Conservation (phyloP, 768 basidiomycete genomes). For the Cubamyces sp. region DNA sequence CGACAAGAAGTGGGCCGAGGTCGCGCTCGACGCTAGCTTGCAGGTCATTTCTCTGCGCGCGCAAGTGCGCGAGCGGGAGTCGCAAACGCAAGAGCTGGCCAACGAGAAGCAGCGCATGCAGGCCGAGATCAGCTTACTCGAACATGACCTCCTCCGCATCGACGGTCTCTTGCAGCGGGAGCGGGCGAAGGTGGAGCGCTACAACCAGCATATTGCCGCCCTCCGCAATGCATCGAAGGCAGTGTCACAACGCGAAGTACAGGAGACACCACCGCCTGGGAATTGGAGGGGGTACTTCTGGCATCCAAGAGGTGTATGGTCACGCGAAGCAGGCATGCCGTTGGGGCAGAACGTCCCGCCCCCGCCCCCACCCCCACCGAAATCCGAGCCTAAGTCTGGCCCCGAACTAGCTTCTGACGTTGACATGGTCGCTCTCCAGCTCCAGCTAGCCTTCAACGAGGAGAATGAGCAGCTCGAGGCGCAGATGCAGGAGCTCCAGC, state of each 20-base stretch:
- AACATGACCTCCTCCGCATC: conserved; percentile 33
- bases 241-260: too few relatives aligned
- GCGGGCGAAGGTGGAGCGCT: neutral
- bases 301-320: too few relatives aligned
- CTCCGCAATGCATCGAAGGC: too few relatives aligned
- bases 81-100: conserved; percentile 33
- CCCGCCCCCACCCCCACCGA: too few relatives aligned
- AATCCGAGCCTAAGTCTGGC: too few relatives aligned
- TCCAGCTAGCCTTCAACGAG: conserved; percentile 44
- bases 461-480: conserved; percentile 45
- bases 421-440: conserved; percentile 24
- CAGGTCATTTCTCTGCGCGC: conserved; percentile 48
- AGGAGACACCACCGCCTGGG: too few relatives aligned
- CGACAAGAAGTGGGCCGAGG: conserved; percentile 34
- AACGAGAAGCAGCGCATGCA: conserved; percentile 26
- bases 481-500: conserved; percentile 39
- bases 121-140: conserved; percentile 26
- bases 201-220: neutral
- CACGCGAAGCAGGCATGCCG: too few relatives aligned
- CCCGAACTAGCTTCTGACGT: neutral
- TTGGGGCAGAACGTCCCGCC: too few relatives aligned
- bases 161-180: conserved; percentile 4
- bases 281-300: too few relatives aligned
- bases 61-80: conserved; percentile 43
- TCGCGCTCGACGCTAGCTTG: conserved; percentile 55